phyloP scores from a whole-genome alignment of 495 filamentous ascomycete genomes.

The Podospora didyma region DNA sequence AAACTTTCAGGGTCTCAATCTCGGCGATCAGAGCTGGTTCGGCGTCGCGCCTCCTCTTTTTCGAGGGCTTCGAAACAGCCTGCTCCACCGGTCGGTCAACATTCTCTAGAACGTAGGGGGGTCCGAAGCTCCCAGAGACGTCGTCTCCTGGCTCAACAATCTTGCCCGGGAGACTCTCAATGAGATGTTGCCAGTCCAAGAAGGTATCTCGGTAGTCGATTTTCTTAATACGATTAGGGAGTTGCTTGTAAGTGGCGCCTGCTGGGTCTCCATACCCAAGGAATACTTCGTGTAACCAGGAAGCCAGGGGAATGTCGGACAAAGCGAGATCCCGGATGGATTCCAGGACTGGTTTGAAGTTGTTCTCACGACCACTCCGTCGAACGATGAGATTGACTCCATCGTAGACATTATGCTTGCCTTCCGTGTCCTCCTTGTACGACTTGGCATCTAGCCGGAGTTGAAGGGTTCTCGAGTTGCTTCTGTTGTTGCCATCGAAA shows the following conservation, averaged over 20 bases:
- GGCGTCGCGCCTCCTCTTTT: slow-evolving; percentile 77
- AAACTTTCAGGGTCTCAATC: slow-evolving; percentile 69
- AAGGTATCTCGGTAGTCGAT: slow-evolving; percentile 94
- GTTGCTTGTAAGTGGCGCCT: slow-evolving; percentile 76
- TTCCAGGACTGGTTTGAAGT: slow-evolving; percentile 91
- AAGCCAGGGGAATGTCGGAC: slow-evolving; percentile 78
- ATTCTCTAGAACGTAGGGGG: slow-evolving; percentile 79
- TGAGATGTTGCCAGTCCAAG: slow-evolving; percentile 88
- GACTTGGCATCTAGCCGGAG: slow-evolving; percentile 75
- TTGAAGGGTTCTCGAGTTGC: slow-evolving; percentile 62
- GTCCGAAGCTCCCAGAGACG: slow-evolving; percentile 68
- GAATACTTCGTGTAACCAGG: slow-evolving; percentile 96
- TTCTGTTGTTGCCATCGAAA: slow-evolving; percentile 39
- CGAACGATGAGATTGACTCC: slow-evolving; percentile 83
- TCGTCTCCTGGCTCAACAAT: slow-evolving; percentile 71
- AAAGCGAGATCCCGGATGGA: slow-evolving; percentile 84
- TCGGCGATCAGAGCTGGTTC: slow-evolving; percentile 56
- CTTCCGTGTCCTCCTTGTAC: slow-evolving; percentile 77
- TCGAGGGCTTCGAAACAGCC: slow-evolving; percentile 51
- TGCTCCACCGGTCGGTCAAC: slow-evolving; percentile 46
- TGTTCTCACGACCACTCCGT: slow-evolving; percentile 86
- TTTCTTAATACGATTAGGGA: slow-evolving; percentile 70
- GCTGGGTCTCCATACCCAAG: slow-evolving; percentile 92
- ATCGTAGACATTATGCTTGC: slow-evolving; percentile 76
- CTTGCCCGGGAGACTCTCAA: slow-evolving; percentile 81